These are phyloP conservation scores for Sphaerostilbella broomeana DNA, from an alignment of 2,329 filamentous ascomycete species.

Conservation along the genomic window DNA sequence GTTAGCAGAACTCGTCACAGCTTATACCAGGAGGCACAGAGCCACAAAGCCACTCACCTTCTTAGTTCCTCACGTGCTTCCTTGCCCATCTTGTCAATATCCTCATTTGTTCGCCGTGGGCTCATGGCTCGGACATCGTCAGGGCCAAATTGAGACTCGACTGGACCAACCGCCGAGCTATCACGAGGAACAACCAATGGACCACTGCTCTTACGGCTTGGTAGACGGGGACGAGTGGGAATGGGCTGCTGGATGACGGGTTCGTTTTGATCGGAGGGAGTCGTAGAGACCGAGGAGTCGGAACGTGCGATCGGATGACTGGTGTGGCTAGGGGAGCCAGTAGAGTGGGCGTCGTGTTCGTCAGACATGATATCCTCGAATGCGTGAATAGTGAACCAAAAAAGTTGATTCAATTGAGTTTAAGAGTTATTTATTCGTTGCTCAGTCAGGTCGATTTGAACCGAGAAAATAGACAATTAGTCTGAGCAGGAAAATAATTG, in stretches of 20 bases:
- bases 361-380: slow-evolving; percentile 16
- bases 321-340: slow-evolving; percentile 20
- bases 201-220: slow-evolving; percentile 70
- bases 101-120: slow-evolving; percentile 80
- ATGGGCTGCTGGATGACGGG: slow-evolving; percentile 43
- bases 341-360: slow-evolving; percentile 19
- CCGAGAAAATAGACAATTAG: too few relatives aligned
- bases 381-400: neutral
- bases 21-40: too few relatives aligned
- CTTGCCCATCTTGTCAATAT: slow-evolving; percentile 79
- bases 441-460: too few relatives aligned
- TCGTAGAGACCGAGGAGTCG: slow-evolving; percentile 29
- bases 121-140: slow-evolving; percentile 94
- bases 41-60: slow-evolving; percentile 43
- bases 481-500: neutral
- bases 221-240: slow-evolving; percentile 58
- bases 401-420: neutral
- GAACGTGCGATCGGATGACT: slow-evolving; percentile 34
- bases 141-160: slow-evolving; percentile 71
- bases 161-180: slow-evolving; percentile 63
- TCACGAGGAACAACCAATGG: slow-evolving; percentile 78
- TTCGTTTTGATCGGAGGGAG: slow-evolving; percentile 31
- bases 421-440: too few relatives aligned
- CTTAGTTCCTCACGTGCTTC: slow-evolving; percentile 65
- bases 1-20: too few relatives aligned